phyloP scores from a whole-genome alignment of 2,329 filamentous ascomycete species.

The Monascus ruber region DNA sequence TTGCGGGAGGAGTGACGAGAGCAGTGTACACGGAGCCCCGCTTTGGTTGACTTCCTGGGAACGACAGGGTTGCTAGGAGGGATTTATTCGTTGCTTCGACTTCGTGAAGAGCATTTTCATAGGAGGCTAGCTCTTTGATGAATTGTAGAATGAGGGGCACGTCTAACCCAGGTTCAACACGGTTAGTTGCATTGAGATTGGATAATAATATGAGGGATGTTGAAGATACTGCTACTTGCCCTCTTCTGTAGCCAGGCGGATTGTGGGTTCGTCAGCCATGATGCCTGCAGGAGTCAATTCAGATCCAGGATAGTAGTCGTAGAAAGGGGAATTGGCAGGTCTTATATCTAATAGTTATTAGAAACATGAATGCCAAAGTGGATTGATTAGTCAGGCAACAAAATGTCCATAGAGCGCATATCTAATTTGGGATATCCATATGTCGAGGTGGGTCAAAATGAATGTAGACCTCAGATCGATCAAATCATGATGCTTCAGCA shows the following conservation, averaged over 20 bases:
- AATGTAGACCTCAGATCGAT: too few species aligned
- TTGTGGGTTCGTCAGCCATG: constrained; percentile 26
- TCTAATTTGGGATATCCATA: too few species aligned
- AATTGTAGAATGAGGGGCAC: constrained; percentile 68
- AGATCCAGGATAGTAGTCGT: too few species aligned
- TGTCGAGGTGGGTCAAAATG: too few species aligned
- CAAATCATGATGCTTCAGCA: too few species aligned
- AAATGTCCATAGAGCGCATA: too few species aligned
- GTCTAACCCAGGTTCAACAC: constrained; percentile 42
- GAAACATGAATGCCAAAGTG: too few species aligned
- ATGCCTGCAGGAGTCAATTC: neutral
- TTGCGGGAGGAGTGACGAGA: constrained; percentile 46
- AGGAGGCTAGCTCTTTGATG: constrained; percentile 75
- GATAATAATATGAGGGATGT: neutral
- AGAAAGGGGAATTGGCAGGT: too few species aligned
- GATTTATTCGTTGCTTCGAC: constrained; percentile 70
- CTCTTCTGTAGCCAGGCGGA: constrained; percentile 30
- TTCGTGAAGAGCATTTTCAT: constrained; percentile 64
- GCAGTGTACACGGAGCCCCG: constrained; percentile 62
- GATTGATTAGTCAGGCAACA: too few species aligned
- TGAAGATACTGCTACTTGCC: constrained; percentile 13
- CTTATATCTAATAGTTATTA: too few species aligned
- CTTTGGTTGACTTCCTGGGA: constrained; percentile 45
- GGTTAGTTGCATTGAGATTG: neutral
- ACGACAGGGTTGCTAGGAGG: constrained; percentile 65